Percentiles rank a stretch among this genome's conserved stretches.
These are phyloP conservation scores for Hymenoscyphus albidus DNA, from an alignment of 2,329 filamentous ascomycete genomes.

Conservation along the genomic window DNA sequence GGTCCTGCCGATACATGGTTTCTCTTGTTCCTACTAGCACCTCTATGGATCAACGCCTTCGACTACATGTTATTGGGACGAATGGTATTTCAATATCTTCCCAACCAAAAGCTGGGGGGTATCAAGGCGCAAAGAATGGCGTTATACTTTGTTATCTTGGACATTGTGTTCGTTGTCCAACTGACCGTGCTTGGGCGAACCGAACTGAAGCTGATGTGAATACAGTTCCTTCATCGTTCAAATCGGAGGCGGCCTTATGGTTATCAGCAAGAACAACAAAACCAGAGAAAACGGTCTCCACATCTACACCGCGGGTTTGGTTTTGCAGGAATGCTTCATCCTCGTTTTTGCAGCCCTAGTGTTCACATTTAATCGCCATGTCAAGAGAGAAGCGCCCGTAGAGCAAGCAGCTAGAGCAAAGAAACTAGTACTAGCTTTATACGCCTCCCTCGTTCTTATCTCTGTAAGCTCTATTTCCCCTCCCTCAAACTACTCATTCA, in stretches of 20 bases:
- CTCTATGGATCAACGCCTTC: conserved; percentile 26
- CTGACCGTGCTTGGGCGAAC: not conserved
- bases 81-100: conserved; percentile 32
- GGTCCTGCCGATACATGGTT: conserved; percentile 16
- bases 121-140: conserved; percentile 36
- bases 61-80: conserved; percentile 30
- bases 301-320: conserved; percentile 16
- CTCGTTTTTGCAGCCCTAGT: conserved; percentile 12
- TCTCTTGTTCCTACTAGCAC: conserved; percentile 21
- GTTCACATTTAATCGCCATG: conserved; percentile 8
- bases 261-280: conserved; percentile 9
- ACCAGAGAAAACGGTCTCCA: conserved; percentile 12
- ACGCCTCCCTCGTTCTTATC: conserved; percentile 9
- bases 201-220: not conserved
- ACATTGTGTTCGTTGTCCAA: conserved; percentile 33
- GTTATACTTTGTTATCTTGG: conserved; percentile 42
- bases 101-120: conserved; percentile 33
- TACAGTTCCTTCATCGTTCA: conserved; percentile 29
- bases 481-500: not conserved
- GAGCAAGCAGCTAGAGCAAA: conserved; percentile 7
- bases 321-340: conserved; percentile 17
- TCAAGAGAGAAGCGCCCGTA: not conserved
- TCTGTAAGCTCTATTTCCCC: conserved; percentile 6
- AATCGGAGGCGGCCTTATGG: conserved; percentile 15
- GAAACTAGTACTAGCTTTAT: conserved; percentile 10